phyloP scores from a whole-genome alignment of 768 basidiomycete species.

The Pisolithus orientalis region DNA sequence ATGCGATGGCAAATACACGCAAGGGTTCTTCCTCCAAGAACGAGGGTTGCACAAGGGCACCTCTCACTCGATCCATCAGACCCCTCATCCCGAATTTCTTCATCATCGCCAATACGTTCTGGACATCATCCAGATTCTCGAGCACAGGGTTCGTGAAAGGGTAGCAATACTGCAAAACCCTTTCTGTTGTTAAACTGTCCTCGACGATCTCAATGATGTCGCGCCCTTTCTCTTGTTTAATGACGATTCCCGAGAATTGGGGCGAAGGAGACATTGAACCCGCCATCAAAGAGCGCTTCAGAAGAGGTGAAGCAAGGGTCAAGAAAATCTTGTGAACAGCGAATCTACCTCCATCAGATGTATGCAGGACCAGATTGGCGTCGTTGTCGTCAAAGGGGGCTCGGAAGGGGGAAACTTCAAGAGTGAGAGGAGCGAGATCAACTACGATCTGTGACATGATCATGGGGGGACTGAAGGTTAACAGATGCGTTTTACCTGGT shows the following conservation, averaged over 20 bases:
- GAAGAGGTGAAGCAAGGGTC: conserved; percentile 35
- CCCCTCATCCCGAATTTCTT: conserved; percentile 35
- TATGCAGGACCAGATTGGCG: conserved; percentile 38
- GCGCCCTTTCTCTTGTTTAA: conserved; percentile 17
- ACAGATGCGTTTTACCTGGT: conserved; percentile 11
- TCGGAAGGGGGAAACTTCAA: conserved; percentile 20
- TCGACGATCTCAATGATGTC: conserved; percentile 29
- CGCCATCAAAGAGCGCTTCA: conserved; percentile 26
- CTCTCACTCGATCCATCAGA: conserved; percentile 23
- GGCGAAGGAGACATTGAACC: conserved; percentile 25
- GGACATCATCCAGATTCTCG: conserved; percentile 29
- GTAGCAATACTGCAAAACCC: conserved; percentile 32
- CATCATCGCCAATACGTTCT: conserved; percentile 29
- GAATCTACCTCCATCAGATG: conserved; percentile 37
- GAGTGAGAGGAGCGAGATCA: conserved; percentile 22
- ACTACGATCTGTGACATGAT: conserved; percentile 24
- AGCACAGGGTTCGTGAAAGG: conserved; percentile 29
- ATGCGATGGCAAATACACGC: conserved; percentile 35
- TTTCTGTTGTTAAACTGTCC: conserved; percentile 24
- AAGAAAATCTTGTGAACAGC: conserved; percentile 38
- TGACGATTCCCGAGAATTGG: conserved; percentile 17
- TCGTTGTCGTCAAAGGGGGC: conserved; percentile 35
- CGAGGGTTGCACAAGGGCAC: conserved; percentile 18
- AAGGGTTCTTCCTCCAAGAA: conserved; percentile 27
- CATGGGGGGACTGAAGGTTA: conserved; percentile 4